Conservation (phyloP, 75 land plant species). For the Pinus taeda region DNA sequence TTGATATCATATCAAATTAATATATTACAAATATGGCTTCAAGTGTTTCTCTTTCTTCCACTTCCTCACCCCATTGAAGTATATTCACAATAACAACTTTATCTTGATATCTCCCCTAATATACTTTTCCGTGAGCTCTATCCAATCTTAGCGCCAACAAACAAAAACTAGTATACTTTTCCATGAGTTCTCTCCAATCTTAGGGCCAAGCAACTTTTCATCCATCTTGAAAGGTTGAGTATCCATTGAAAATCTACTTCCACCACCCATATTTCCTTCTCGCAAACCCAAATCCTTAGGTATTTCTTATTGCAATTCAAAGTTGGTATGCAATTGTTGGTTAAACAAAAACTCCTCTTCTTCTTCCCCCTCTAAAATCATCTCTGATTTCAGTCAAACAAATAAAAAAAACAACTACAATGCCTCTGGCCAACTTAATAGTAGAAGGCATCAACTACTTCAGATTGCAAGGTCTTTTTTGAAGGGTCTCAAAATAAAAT, state of each 20-base stretch:
- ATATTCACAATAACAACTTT: too few relatives aligned
- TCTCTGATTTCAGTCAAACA: not conserved
- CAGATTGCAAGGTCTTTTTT: not conserved
- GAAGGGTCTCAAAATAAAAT: too few relatives aligned
- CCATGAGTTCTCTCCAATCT: slow-evolving; percentile 42
- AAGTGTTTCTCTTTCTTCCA: too few relatives aligned
- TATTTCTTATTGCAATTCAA: not conserved
- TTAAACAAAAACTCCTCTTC: not conserved
- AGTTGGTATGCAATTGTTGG: not conserved
- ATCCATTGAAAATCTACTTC: not conserved
- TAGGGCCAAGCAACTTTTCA: slow-evolving; percentile 19
- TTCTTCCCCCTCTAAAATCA: not conserved
- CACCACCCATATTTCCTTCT: not conserved
- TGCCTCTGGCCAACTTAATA: not conserved
- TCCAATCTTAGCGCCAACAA: too few relatives aligned
- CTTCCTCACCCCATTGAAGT: too few relatives aligned
- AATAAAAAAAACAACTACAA: not conserved
- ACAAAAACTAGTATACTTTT: too few relatives aligned
- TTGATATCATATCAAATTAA: too few relatives aligned
- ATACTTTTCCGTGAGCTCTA: too few relatives aligned
- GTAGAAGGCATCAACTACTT: not conserved
- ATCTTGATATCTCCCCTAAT: too few relatives aligned
- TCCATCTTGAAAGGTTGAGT: slow-evolving; percentile 9
- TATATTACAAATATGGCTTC: too few relatives aligned
- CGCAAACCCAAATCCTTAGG: not conserved